Conservation (phyloP, 306 rosid species). For the Prunus mongolica region DNA sequence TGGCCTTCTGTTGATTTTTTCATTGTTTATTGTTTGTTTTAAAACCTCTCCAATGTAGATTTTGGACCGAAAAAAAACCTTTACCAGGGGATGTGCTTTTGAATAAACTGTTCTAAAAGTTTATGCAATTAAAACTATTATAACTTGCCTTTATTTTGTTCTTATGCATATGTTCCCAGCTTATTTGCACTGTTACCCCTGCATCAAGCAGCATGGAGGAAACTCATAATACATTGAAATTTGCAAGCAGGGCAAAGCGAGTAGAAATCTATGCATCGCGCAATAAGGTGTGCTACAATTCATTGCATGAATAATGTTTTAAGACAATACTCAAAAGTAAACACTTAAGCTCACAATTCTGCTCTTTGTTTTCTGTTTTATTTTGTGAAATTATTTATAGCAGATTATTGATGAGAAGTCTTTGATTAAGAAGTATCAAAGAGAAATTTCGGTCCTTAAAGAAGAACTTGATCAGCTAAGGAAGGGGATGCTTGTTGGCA, state of each 20-base stretch:
- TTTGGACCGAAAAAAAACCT: neutral
- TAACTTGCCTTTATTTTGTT: conserved; percentile 17
- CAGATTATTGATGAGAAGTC: conserved; percentile 99
- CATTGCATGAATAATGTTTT: neutral
- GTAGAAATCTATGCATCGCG: conserved; percentile 97
- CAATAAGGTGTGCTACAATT: conserved; percentile 63
- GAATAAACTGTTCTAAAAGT: neutral
- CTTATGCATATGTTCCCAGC: conserved; percentile 48
- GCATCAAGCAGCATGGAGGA: conserved; percentile 99
- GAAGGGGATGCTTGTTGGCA: conserved; percentile 76
- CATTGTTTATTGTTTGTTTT: neutral
- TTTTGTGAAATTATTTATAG: conserved; percentile 23
- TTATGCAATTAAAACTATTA: conserved; percentile 9
- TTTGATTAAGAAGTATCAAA: conserved; percentile 93
- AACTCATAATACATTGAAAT: conserved; percentile 98
- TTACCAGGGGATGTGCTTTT: neutral
- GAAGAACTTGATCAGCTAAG: conserved; percentile 91
- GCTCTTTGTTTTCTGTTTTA: conserved; percentile 8
- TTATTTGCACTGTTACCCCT: conserved; percentile 98
- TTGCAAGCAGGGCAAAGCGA: conserved; percentile 97
- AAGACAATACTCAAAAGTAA: conserved; percentile 14
- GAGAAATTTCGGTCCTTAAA: conserved; percentile 89
- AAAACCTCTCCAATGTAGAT: neutral
- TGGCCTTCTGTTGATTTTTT: neutral
- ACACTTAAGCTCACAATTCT: neutral